phyloP scores from a whole-genome alignment of 345 rosid genomes.

The Erysimum cheiranthoides region DNA sequence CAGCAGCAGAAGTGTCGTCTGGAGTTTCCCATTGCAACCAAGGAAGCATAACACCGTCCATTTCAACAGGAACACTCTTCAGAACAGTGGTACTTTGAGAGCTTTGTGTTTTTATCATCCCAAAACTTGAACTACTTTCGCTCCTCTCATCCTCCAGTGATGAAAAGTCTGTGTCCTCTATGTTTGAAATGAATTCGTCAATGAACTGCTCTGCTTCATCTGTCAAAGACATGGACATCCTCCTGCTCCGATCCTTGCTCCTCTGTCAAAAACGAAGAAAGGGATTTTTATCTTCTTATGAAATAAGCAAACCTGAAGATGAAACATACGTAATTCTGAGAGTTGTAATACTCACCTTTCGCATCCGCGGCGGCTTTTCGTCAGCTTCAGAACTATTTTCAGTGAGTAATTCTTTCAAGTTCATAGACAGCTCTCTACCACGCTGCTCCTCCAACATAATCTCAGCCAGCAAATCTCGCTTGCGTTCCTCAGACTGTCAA shows the following conservation, averaged over 20 bases:
- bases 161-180: slow-evolving; percentile 95
- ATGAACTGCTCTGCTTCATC: slow-evolving; percentile 91
- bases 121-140: slow-evolving; percentile 82
- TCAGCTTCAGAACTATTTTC: slow-evolving; percentile 48
- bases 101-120: slow-evolving; percentile 57
- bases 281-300: not conserved
- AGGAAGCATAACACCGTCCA: slow-evolving; percentile 91
- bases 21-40: slow-evolving; percentile 97
- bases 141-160: slow-evolving; percentile 93
- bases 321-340: not conserved
- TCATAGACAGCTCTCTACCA: slow-evolving; percentile 66
- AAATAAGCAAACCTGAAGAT: not conserved
- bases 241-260: slow-evolving; percentile 71
- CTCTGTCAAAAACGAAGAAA: slow-evolving; percentile 45
- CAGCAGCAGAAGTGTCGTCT: slow-evolving; percentile 55
- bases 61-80: slow-evolving; percentile 59
- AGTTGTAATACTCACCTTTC: slow-evolving; percentile 57
- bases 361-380: slow-evolving; percentile 53
- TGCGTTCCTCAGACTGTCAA: slow-evolving; percentile 85
- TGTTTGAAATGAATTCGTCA: slow-evolving; percentile 84
- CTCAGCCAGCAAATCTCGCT: slow-evolving; percentile 69
- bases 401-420: slow-evolving; percentile 65
- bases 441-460: slow-evolving; percentile 70
- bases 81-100: slow-evolving; percentile 47
- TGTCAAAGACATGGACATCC: slow-evolving; percentile 74